A percentile compares a stretch with the other conserved stretches of the same genome.
Conservation (phyloP, 768 basidiomycete species). For the Fibroporia radiculosa region DNA sequence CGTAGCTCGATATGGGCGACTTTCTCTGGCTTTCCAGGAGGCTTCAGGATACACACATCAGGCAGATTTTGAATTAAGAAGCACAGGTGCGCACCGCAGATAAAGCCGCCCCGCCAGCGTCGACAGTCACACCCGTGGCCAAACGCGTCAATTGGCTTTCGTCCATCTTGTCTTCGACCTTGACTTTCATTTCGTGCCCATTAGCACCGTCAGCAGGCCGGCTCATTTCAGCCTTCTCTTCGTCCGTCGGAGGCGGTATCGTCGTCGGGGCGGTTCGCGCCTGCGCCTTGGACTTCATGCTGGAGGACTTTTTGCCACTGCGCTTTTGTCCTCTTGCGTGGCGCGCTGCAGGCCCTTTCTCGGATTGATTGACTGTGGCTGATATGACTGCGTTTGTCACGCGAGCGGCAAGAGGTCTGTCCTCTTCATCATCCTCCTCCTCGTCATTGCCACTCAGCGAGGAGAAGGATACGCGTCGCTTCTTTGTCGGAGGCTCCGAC, state of each 20-base stretch:
- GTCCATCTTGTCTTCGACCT: constrained; percentile 75
- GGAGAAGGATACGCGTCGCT: constrained; percentile 22
- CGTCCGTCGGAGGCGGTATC: constrained; percentile 32
- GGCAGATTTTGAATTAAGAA: neutral
- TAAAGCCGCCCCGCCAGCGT: constrained; percentile 28
- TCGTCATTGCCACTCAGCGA: constrained; percentile 19
- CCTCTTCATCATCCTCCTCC: constrained; percentile 16
- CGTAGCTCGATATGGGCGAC: constrained; percentile 75
- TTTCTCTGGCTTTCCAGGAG: constrained; percentile 59
- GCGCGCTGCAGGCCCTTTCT: constrained; percentile 6
- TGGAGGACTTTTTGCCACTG: constrained; percentile 48
- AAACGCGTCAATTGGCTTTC: constrained; percentile 70
- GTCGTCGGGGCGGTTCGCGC: constrained; percentile 47
- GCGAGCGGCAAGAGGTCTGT: constrained; percentile 16
- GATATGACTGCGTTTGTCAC: neutral
- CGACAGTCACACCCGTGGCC: constrained; percentile 74
- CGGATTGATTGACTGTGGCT: constrained; percentile 2
- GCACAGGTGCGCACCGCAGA: neutral
- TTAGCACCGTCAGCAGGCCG: constrained; percentile 36
- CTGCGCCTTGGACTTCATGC: constrained; percentile 55
- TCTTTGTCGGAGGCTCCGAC: constrained; percentile 20
- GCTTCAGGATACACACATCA: no score
- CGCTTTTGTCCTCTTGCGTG: constrained; percentile 31
- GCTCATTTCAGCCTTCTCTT: constrained; percentile 30
- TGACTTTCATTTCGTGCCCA: constrained; percentile 45